Evolutionary conservation across 305 asterid genomes (phyloP).

Genomic region (Plantago lanceolata): DNA sequence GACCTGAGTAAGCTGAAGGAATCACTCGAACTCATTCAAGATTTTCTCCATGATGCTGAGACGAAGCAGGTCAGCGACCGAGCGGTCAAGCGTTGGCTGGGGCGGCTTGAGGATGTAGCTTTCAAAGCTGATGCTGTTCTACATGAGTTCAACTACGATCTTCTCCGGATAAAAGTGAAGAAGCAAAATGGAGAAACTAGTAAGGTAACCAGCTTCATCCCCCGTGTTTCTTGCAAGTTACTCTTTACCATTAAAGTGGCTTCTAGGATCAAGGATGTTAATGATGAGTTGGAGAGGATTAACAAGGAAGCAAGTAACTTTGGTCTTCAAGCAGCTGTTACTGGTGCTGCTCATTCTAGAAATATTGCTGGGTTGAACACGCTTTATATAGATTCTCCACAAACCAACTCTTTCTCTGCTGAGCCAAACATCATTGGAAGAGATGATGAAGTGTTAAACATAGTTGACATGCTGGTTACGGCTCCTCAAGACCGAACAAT

Average conservation of each 20-base stretch:
- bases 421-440: constrained; percentile 28
- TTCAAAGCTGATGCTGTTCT: constrained; percentile 21
- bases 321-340: constrained; percentile 13
- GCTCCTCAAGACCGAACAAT: background rate
- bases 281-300: constrained; percentile 9
- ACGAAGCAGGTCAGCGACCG: background rate
- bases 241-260: constrained; percentile 11
- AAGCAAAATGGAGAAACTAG: background rate
- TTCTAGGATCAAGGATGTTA: constrained; percentile 21
- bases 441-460: constrained; percentile 7
- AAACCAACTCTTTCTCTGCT: constrained; percentile 12
- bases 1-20: constrained; percentile 1
- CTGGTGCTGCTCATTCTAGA: background rate
- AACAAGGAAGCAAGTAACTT: background rate
- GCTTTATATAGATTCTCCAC: background rate
- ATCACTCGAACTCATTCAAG: constrained; percentile 11
- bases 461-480: constrained; percentile 14
- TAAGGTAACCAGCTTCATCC: too few relatives aligned
- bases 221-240: background rate
- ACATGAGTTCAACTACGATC: constrained; percentile 20
- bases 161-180: background rate
- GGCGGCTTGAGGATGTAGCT: constrained; percentile 21
- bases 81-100: constrained; percentile 19
- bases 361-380: background rate
- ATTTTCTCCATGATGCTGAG: constrained; percentile 21